Evolutionary conservation across 2,329 filamentous ascomycete species (phyloP).

Genomic region (Trichoderma gracile): DNA sequence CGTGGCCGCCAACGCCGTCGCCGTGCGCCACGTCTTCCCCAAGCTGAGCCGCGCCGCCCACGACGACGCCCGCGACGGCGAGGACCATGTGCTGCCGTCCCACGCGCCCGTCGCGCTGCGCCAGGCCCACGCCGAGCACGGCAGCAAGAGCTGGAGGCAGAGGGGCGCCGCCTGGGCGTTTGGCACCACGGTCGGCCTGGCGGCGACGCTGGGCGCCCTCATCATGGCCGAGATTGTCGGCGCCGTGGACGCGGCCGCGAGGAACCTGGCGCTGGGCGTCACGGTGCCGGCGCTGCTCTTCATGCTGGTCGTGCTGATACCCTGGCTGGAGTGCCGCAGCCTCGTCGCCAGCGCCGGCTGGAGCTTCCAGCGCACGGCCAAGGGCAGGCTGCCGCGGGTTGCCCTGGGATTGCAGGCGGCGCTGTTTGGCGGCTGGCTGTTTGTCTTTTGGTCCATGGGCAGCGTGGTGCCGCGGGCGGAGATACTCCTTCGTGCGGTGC

Average conservation of each 20-base stretch:
- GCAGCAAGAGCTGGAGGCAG: conserved; percentile 52
- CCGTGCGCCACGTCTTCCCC: conserved; percentile 70
- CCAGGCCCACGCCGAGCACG: conserved; percentile 60
- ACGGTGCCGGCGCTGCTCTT: conserved; percentile 72
- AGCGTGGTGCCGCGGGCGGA: conserved; percentile 54
- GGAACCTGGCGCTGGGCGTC: conserved; percentile 66
- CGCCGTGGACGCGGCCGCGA: conserved; percentile 65
- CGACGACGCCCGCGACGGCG: conserved; percentile 51
- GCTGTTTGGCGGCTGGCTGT: conserved; percentile 69
- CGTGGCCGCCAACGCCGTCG: conserved; percentile 59
- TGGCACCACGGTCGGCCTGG: conserved; percentile 73
- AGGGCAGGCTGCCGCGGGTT: conserved; percentile 56
- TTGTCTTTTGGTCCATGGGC: conserved; percentile 75
- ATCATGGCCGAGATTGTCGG: conserved; percentile 84
- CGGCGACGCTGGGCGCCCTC: conserved; percentile 74
- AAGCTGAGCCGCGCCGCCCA: conserved; percentile 61
- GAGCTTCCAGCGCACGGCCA: conserved; percentile 60
- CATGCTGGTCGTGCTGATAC: conserved; percentile 72
- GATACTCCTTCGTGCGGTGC: conserved; percentile 23
- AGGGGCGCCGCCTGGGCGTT: conserved; percentile 66
- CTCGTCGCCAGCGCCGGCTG: conserved; percentile 60
- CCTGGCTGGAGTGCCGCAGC: conserved; percentile 75
- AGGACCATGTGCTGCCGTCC: conserved; percentile 62
- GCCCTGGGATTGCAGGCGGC: conserved; percentile 65
- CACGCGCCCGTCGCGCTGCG: conserved; percentile 61